Evolutionary conservation across 345 rosid genomes (phyloP).

Genomic region (Hibiscus mutabilis): DNA sequence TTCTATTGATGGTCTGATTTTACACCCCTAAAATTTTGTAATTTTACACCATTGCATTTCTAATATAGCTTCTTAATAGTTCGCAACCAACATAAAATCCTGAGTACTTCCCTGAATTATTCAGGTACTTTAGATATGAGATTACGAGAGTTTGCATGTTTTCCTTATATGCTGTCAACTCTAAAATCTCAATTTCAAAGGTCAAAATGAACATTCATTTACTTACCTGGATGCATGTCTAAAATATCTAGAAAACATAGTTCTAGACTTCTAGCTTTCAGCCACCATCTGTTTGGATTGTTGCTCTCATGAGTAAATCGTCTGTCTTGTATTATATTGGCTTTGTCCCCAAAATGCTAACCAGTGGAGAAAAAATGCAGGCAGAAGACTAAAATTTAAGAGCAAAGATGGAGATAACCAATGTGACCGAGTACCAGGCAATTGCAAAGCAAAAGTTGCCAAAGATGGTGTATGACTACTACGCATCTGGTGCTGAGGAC

Average conservation of each 20-base stretch:
- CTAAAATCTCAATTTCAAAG: not conserved
- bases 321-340: no score
- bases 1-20: no score
- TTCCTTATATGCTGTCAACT: not conserved
- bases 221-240: not conserved
- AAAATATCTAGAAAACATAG: not conserved
- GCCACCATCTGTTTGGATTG: not conserved
- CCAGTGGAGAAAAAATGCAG: not conserved
- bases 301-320: not conserved
- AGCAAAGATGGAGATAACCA: conserved; percentile 55
- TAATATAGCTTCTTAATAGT: no score
- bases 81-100: no score
- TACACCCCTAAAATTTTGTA: no score
- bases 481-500: conserved; percentile 76
- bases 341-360: not conserved
- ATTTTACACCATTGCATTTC: no score
- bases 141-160: not conserved
- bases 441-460: conserved; percentile 69
- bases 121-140: not conserved
- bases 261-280: not conserved
- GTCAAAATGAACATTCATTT: no score
- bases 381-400: not conserved
- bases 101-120: no score
- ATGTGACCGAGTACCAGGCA: conserved; percentile 58
- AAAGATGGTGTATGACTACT: conserved; percentile 74